Percentiles rank a stretch among this genome's conserved stretches.
These are phyloP conservation scores for Thelephora aurantiotincta DNA, from an alignment of 768 basidiomycete species.

Conservation along the genomic window DNA sequence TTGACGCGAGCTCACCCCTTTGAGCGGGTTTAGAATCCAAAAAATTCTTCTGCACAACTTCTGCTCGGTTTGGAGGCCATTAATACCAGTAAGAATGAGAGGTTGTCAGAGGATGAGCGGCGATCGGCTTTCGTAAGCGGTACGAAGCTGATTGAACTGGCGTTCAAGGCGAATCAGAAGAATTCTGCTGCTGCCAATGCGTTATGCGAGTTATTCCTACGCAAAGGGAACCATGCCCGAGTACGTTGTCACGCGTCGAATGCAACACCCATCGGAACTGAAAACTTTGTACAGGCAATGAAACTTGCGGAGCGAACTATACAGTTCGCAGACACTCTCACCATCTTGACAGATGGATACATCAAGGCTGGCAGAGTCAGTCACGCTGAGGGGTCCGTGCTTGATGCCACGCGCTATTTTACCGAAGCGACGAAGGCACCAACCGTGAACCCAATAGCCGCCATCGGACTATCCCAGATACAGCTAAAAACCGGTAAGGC, in stretches of 20 bases:
- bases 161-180: constrained; percentile 69
- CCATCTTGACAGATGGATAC: constrained; percentile 78
- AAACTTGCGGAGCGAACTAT: constrained; percentile 92
- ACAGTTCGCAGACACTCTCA: constrained; percentile 83
- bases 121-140: constrained; percentile 45
- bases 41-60: constrained; percentile 65
- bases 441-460: constrained; percentile 63
- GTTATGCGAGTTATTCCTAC: constrained; percentile 64
- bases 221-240: constrained; percentile 48
- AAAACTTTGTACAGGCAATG: constrained; percentile 38
- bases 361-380: constrained; percentile 69
- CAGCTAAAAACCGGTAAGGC: constrained; percentile 68
- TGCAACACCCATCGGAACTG: not conserved
- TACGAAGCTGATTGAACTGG: constrained; percentile 56
- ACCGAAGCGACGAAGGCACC: constrained; percentile 50
- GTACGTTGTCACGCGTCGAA: constrained; percentile 20
- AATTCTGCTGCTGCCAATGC: constrained; percentile 78
- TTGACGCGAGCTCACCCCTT: not conserved
- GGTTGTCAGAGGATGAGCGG: constrained; percentile 49
- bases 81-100: constrained; percentile 69
- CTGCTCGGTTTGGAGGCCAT: constrained; percentile 78
- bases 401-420: constrained; percentile 61
- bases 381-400: constrained; percentile 53
- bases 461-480: constrained; percentile 78
- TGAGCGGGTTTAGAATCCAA: constrained; percentile 41